Percentiles rank a stretch among this genome's conserved stretches.
Conservation (phyloP, 2,329 filamentous ascomycete species). For the Plenodomus tracheiphilus region DNA sequence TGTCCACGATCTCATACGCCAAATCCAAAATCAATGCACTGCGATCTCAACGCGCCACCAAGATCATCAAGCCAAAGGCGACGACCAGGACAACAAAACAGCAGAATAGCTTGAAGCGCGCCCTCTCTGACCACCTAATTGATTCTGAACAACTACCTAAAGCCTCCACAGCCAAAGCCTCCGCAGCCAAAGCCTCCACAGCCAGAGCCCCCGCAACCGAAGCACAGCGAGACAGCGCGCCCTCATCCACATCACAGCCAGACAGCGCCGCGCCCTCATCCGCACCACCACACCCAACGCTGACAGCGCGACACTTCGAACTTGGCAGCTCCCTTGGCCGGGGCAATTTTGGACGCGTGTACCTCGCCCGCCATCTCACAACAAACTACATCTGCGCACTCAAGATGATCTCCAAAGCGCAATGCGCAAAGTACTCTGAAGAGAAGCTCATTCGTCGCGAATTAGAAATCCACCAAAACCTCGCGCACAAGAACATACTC, state of each 20-base stretch:
- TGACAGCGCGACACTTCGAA: constrained; percentile 72
- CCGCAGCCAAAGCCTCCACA: no score
- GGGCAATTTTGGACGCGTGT: constrained; percentile 81
- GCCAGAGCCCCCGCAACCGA: no score
- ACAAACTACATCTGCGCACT: constrained; percentile 79
- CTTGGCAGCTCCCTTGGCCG: constrained; percentile 80
- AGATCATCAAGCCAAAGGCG: constrained; percentile 5
- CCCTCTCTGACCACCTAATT: not conserved
- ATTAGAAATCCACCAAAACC: constrained; percentile 83
- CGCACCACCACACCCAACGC: not conserved
- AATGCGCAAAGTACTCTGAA: constrained; percentile 72
- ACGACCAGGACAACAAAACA: constrained; percentile 1
- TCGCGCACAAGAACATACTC: constrained; percentile 80
- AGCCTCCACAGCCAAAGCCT: not conserved
- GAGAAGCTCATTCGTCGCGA: constrained; percentile 81
- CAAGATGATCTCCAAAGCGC: constrained; percentile 79
- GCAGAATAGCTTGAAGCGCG: constrained; percentile 3
- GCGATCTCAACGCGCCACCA: not conserved
- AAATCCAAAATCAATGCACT: constrained; percentile 9
- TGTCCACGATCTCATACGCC: constrained; percentile 6
- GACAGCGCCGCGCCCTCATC: not conserved
- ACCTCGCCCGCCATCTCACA: constrained; percentile 74
- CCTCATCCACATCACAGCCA: not conserved
- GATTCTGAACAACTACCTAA: not conserved
- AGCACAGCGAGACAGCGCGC: no score